Percentiles rank a stretch among this genome's conserved stretches.
Evolutionary conservation across 1,139 yeast species (phyloP).

Genomic region (Pneumocystis canis): DNA sequence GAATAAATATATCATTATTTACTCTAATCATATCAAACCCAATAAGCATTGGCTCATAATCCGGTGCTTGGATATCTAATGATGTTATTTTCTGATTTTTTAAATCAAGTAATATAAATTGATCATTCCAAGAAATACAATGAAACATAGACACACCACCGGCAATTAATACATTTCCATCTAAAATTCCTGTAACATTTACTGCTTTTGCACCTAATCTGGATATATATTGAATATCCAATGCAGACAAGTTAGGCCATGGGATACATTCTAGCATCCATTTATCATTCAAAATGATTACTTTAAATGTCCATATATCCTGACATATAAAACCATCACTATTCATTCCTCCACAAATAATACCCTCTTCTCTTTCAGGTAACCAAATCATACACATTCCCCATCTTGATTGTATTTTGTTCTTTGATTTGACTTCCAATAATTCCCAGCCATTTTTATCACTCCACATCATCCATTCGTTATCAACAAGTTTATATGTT

Average conservation of each 20-base stretch:
- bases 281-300: neutral
- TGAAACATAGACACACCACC: conserved; percentile 46
- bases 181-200: conserved; percentile 17
- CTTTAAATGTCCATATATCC: neutral
- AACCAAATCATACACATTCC: conserved; percentile 1
- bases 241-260: neutral
- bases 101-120: conserved; percentile 29
- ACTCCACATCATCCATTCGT: neutral
- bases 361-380: neutral
- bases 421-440: neutral
- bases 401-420: neutral
- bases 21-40: conserved; percentile 35
- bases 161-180: conserved; percentile 30
- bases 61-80: conserved; percentile 19
- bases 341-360: conserved; percentile 1
- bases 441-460: neutral
- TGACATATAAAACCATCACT: neutral
- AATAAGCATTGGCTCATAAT: conserved; percentile 39
- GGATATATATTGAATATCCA: neutral
- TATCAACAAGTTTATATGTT: neutral
- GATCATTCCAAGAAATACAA: conserved; percentile 28
- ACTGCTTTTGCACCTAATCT: neutral
- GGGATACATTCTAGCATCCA: neutral
- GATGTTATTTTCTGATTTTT: conserved; percentile 11
- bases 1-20: conserved; percentile 22